Percentiles rank a stretch among this genome's conserved stretches.
phyloP scores from a whole-genome alignment of 768 basidiomycete species.

The Omphalotus guepiniiformis region DNA sequence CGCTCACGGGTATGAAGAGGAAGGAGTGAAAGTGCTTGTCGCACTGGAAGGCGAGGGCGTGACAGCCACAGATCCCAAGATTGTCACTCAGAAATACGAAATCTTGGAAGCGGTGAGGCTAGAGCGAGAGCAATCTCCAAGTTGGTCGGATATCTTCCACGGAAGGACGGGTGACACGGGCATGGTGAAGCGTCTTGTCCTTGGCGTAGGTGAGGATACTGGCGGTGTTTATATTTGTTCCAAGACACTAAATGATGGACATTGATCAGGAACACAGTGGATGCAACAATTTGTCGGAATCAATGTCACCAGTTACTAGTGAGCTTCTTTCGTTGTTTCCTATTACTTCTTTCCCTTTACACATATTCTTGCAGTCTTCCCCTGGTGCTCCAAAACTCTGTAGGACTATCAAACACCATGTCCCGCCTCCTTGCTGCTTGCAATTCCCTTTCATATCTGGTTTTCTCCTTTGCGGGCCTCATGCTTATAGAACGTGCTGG shows the following conservation, averaged over 20 bases:
- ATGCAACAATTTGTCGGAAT: slow-evolving; percentile 51
- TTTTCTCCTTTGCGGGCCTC: slow-evolving; percentile 43
- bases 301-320: slow-evolving; percentile 53
- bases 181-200: slow-evolving; percentile 38
- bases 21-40: slow-evolving; percentile 37
- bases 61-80: slow-evolving; percentile 30
- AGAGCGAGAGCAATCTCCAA: slow-evolving; percentile 37
- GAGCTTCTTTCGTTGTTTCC: slow-evolving; percentile 6
- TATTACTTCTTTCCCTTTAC: not conserved
- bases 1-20: slow-evolving; percentile 38
- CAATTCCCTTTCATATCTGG: slow-evolving; percentile 47
- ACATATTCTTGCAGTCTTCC: slow-evolving; percentile 30
- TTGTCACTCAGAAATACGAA: slow-evolving; percentile 34
- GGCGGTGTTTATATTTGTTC: not conserved
- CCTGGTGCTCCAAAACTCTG: slow-evolving; percentile 45
- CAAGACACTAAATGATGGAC: too few relatives aligned
- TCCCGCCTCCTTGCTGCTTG: slow-evolving; percentile 46
- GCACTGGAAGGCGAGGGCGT: slow-evolving; percentile 38
- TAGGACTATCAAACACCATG: slow-evolving; percentile 46
- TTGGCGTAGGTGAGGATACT: slow-evolving; percentile 35
- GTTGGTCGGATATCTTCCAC: slow-evolving; percentile 36
- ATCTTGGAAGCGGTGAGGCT: slow-evolving; percentile 42
- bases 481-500: slow-evolving; percentile 45
- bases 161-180: slow-evolving; percentile 41
- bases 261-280: slow-evolving; percentile 38